A percentile compares a stretch with the other conserved stretches of the same genome.
phyloP scores from a whole-genome alignment of 352 stramenopile genomes.

The Phytophthora fragariae region DNA sequence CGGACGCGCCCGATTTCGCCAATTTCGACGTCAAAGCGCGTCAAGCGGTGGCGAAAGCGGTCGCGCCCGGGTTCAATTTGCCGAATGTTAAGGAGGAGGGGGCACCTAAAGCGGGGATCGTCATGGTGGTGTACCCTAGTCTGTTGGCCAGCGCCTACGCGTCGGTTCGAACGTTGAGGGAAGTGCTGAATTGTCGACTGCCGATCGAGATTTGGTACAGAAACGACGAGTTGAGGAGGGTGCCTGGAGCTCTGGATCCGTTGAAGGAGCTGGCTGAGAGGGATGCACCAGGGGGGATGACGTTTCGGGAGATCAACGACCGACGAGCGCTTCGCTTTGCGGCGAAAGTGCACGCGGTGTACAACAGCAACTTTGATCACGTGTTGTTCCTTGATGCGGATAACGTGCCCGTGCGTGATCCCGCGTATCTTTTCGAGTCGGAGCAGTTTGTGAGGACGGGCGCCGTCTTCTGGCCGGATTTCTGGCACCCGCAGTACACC shows the following conservation, averaged over 20 bases:
- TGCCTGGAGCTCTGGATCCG: constrained; percentile 13
- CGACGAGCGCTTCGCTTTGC: constrained; percentile 49
- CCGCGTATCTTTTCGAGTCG: constrained; percentile 54
- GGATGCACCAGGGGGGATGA: constrained; percentile 31
- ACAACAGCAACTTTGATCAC: constrained; percentile 51
- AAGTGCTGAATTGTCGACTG: constrained; percentile 44
- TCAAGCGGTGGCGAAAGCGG: constrained; percentile 17
- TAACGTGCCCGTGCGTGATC: constrained; percentile 56
- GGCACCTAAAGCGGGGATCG: constrained; percentile 37
- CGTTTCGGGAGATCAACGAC: constrained; percentile 37
- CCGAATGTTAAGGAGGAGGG: constrained; percentile 19
- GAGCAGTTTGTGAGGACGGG: constrained; percentile 48
- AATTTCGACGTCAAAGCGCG: constrained; percentile 43
- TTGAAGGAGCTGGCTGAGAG: constrained; percentile 32
- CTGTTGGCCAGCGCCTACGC: constrained; percentile 50
- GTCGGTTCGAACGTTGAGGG: constrained; percentile 45
- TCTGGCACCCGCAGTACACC: constrained; percentile 63
- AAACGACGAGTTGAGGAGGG: constrained; percentile 29
- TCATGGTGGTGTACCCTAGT: constrained; percentile 62
- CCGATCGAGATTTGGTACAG: constrained; percentile 64
- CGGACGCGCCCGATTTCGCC: constrained; percentile 52
- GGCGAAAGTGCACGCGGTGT: constrained; percentile 58
- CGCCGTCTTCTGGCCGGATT: constrained; percentile 77
- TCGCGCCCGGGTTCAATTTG: constrained; percentile 18
- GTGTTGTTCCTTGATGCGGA: constrained; percentile 67